Evolutionary conservation across 2,329 filamentous ascomycete species (phyloP).

Genomic region (Aspergillus neoniger): DNA sequence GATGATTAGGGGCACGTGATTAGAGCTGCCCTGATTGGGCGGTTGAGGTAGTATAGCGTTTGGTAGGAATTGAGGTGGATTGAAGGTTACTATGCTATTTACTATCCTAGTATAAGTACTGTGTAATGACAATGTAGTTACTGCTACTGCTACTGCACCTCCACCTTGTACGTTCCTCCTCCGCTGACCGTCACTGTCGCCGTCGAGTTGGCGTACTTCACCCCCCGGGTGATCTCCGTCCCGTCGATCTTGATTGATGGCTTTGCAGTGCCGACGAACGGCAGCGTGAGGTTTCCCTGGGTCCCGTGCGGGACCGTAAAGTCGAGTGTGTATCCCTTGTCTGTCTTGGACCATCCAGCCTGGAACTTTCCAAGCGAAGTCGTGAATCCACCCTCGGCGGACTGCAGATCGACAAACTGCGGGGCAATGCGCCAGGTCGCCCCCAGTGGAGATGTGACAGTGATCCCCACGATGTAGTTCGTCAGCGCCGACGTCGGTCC

Average conservation of each 20-base stretch:
- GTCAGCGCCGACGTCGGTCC: conserved; percentile 48
- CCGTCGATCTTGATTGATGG: conserved; percentile 30
- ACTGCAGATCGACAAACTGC: conserved; percentile 46
- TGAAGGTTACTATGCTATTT: not conserved
- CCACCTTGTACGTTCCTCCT: conserved; percentile 27
- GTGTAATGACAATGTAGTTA: not conserved
- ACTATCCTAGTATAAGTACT: not conserved
- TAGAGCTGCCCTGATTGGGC: conserved; percentile 12
- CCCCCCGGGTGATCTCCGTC: conserved; percentile 17
- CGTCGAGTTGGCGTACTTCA: conserved; percentile 23
- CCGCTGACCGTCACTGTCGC: conserved; percentile 23
- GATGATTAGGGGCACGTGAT: conserved; percentile 11
- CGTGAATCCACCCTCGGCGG: conserved; percentile 49
- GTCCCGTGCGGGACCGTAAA: conserved; percentile 28
- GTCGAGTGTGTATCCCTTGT: conserved; percentile 21
- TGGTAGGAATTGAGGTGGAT: too few relatives aligned
- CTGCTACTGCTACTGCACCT: conserved; percentile 14
- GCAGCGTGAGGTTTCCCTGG: conserved; percentile 25
- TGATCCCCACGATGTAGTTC: conserved; percentile 49
- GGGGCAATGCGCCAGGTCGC: conserved; percentile 48
- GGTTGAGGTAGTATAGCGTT: not conserved
- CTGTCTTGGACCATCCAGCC: conserved; percentile 23
- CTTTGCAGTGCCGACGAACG: conserved; percentile 25
- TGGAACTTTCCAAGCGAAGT: conserved; percentile 44
- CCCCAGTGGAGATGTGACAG: conserved; percentile 43